Evolutionary conservation across 2,329 filamentous ascomycete species (phyloP), one percentile per base, ranked within the genome.

Genomic region (Aulographum hederae): DNA sequence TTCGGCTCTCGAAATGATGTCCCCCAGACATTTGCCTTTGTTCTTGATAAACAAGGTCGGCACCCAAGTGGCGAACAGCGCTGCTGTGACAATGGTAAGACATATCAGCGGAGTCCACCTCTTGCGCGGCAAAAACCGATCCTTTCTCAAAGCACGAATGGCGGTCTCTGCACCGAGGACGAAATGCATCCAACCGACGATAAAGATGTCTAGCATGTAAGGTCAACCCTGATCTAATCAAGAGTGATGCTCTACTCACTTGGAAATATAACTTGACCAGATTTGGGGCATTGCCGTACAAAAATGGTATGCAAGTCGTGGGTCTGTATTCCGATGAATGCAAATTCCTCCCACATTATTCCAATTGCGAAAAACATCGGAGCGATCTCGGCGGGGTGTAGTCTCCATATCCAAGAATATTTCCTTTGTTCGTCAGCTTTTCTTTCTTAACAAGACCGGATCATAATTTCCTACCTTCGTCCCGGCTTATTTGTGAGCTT

Each of bases 1-100:
- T 34, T 66, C 59, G 26, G 78, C 56, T 38, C 75, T 76, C 69
- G 69, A 78, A 40, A 78, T 69, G 5, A 80, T 57, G 4, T 69
- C 72, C 16, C 70, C 71, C 41, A 78, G 72, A 52, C 75, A 80
- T 32, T 64, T 60, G 39, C 73, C 63, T 4, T 61, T 60, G 27
- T 73, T 63, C 4, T 56, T 60, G 38, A 64, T 53, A 31, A 68
- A 57, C 34, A 65, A 54, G 12, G 71, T 69, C 17, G 73, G 63
- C 23, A 73, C 52, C 50, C 72, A 74, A 14, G 66, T 70, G 23
- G 53, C 48, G 20, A 78, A 45, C 14, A 67, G 45, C 35, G 71
- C 53, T 28, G 67, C 46, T 13, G 60, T 48, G 17, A 74, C 49
- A 10, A 62, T 45, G 14, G 48, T 56, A 18, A 73, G 48, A 46